Percentiles rank a stretch among this genome's conserved stretches.
Evolutionary conservation across 2,329 filamentous ascomycete species (phyloP).

Genomic region (Gaeumannomyces tritici): DNA sequence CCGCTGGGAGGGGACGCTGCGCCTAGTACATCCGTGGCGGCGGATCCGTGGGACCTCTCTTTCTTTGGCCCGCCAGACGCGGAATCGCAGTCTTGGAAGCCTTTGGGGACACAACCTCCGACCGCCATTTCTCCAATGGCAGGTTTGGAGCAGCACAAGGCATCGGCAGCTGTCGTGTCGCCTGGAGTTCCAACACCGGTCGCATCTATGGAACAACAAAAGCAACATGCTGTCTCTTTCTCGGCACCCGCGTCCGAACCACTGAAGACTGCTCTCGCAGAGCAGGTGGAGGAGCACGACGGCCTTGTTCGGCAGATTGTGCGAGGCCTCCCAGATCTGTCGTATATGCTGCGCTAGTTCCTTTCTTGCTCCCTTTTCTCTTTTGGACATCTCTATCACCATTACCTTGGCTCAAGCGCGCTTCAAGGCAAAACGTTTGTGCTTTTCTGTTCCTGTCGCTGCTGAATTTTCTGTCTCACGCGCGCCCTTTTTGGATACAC

Average conservation of each 20-base stretch:
- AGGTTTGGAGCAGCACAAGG: not conserved
- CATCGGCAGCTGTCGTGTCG: not conserved
- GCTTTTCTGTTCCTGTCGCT: too few relatives aligned
- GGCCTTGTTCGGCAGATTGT: slow-evolving; percentile 13
- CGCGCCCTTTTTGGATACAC: too few relatives aligned
- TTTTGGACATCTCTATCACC: too few relatives aligned
- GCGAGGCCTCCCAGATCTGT: slow-evolving; percentile 19
- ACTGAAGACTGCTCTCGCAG: not conserved
- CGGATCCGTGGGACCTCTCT: not conserved
- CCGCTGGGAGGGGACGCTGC: too few relatives aligned
- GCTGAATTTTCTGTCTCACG: too few relatives aligned
- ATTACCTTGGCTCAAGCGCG: too few relatives aligned
- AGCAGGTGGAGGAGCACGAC: not conserved
- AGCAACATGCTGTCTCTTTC: too few relatives aligned
- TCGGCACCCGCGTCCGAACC: not conserved
- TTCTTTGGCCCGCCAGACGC: not conserved
- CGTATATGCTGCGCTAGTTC: slow-evolving; percentile 21
- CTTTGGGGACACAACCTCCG: not conserved
- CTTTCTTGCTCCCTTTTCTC: too few relatives aligned
- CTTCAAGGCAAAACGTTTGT: too few relatives aligned
- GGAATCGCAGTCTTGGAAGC: not conserved
- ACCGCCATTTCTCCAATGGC: not conserved
- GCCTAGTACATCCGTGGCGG: too few relatives aligned
- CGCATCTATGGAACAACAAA: too few relatives aligned
- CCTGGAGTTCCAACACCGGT: too few relatives aligned